Evolutionary conservation across 805 yeast species (phyloP).

Genomic region (Saccharomycopsis sp.): DNA sequence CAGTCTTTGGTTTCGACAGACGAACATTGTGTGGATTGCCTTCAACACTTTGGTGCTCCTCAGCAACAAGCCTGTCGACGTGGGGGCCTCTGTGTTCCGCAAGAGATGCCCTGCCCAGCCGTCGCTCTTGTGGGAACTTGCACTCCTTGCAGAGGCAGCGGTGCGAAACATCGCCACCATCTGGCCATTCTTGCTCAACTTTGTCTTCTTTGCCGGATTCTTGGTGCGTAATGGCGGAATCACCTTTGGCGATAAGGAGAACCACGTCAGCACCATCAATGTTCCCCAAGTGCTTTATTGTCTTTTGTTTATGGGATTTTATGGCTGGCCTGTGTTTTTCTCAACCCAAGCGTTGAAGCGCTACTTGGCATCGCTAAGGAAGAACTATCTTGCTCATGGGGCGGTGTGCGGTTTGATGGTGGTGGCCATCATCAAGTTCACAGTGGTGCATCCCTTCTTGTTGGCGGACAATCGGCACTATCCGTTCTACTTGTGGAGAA

Average conservation of each 20-base stretch:
- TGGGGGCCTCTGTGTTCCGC: not conserved
- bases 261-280: slow-evolving; percentile 67
- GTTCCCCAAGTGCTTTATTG: slow-evolving; percentile 78
- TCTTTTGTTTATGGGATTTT: slow-evolving; percentile 47
- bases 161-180: slow-evolving; percentile 19
- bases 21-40: slow-evolving; percentile 81
- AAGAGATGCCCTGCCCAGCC: not conserved
- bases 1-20: slow-evolving; percentile 77
- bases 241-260: slow-evolving; percentile 84
- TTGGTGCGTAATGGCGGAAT: slow-evolving; percentile 68
- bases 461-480: slow-evolving; percentile 93
- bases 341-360: slow-evolving; percentile 27
- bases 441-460: slow-evolving; percentile 81
- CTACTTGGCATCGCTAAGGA: slow-evolving; percentile 31
- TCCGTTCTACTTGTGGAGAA: slow-evolving; percentile 76
- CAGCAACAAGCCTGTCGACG: not conserved
- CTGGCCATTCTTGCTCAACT: slow-evolving; percentile 47
- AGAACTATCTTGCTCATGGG: slow-evolving; percentile 22
- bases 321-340: slow-evolving; percentile 71
- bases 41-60: slow-evolving; percentile 35
- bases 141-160: slow-evolving; percentile 19
- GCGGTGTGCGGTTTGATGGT: slow-evolving; percentile 36
- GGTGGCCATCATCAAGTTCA: slow-evolving; percentile 46
- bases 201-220: slow-evolving; percentile 46
- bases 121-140: not conserved